phyloP scores from a whole-genome alignment of 1,284 basidiomycete genomes.

The Calocybe gambosa region DNA sequence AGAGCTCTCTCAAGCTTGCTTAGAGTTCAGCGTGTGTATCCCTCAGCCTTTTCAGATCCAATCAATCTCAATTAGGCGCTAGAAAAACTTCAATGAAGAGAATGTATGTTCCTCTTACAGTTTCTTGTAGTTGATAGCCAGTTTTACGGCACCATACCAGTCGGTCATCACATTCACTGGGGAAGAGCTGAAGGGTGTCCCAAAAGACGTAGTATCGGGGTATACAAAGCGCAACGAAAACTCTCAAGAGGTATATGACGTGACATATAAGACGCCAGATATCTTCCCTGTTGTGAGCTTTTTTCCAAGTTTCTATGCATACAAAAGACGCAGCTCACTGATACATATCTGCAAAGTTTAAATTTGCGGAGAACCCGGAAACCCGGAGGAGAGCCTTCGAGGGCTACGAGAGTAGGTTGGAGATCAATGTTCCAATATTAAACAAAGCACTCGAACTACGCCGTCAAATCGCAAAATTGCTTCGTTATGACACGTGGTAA shows the following conservation, averaged over 20 bases:
- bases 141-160: conserved; percentile 28
- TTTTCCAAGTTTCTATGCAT: not conserved
- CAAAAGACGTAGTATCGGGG: conserved; percentile 69
- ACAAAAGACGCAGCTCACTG: conserved; percentile 1
- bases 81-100: conserved; percentile 88
- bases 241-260: conserved; percentile 53
- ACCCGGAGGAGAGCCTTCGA: conserved; percentile 62
- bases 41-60: not conserved
- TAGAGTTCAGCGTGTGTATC: conserved; percentile 64
- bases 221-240: conserved; percentile 59
- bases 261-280: conserved; percentile 62
- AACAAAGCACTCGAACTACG: conserved; percentile 62
- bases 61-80: conserved; percentile 12
- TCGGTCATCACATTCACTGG: conserved; percentile 57
- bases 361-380: conserved; percentile 65
- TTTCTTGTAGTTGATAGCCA: not conserved
- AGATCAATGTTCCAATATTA: conserved; percentile 64
- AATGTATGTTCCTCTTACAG: conserved; percentile 38
- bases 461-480: conserved; percentile 56
- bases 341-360: conserved; percentile 44
- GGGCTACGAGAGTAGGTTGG: conserved; percentile 62
- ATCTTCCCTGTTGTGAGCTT: conserved; percentile 66
- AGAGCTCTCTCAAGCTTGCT: conserved; percentile 61
- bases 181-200: conserved; percentile 75
- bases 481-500: conserved; percentile 69